Base-by-base conservation (phyloP, 495 filamentous ascomycete genomes). In the Penicillium coprophilum region DNA sequence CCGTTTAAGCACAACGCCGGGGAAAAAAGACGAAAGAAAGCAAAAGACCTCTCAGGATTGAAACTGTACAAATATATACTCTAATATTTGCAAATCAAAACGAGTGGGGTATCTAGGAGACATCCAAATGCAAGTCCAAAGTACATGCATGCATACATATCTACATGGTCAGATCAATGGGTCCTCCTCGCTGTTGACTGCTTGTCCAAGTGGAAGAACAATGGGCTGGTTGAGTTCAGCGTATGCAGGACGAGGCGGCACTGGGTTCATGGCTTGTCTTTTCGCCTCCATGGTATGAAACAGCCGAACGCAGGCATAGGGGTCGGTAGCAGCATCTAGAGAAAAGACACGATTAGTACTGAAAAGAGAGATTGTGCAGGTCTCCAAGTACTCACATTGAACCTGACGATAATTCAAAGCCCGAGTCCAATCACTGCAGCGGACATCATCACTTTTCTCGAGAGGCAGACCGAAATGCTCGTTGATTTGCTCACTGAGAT, bases 271-370 rank as follows among this genome's bases (percentile, higher is more conserved):
- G 11, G 76, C 71, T 54, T 77, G 70, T 46, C 91, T 74, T 53
- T 88, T 86, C 36, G 79, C 67, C 62, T 96, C 82, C 57, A 96
- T 78, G 2, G 75, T 70, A 49, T 88, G 76, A 65, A 81, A 94
- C 27, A 96, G 77, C 63, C 88, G 85, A 17, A 93, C 59, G 30
- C 85, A 85, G 50, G 90, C 90, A 64, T 93, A 96, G 2, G 90
- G 85, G 67, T 96, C 92, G 1, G 85, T 82, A 15, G 90, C 90
- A 8, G 90, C 89, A 74, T 96, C 87, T 91, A 46, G 13, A 46
- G 6, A 31, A 19, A 55, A 27, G 13, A 17, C 44, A 11, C 49
- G 39, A 46, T 52, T 15, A 53, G 57, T 27, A 41, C n/a, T 27
- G 3, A 39, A 21, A 12, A 54, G 15, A 50, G 13, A 43, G 40